These are phyloP conservation scores for Pestalotiopsis sp. DNA, from an alignment of 2,329 filamentous ascomycete genomes.

Conservation along the genomic window DNA sequence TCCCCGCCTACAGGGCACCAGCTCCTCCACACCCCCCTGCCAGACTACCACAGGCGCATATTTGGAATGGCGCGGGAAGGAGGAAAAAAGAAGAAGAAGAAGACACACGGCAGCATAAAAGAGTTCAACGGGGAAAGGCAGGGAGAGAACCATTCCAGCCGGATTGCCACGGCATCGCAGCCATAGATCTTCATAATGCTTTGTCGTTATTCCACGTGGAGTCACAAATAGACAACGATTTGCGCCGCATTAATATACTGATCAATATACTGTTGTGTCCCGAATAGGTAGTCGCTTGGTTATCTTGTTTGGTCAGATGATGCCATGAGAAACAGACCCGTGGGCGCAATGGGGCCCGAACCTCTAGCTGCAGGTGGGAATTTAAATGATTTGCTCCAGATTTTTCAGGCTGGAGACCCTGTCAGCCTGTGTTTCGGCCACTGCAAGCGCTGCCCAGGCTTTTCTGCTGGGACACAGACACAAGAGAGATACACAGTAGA, in stretches of 20 bases:
- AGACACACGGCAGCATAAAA: neutral
- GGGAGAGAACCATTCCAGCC: neutral
- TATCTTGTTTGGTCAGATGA: constrained; percentile 5
- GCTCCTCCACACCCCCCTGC: neutral
- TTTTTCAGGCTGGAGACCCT: constrained; percentile 3
- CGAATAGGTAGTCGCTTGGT: constrained; percentile 9
- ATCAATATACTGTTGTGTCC: constrained; percentile 5
- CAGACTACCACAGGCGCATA: neutral
- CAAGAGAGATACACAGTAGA: neutral
- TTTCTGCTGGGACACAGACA: neutral
- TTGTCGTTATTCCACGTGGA: neutral
- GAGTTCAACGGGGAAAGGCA: neutral
- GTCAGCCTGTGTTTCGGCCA: constrained; percentile 6
- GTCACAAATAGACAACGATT: neutral
- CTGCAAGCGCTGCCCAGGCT: neutral
- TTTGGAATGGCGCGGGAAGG: neutral
- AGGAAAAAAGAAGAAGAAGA: neutral
- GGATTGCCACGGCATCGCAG: neutral
- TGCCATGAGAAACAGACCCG: neutral
- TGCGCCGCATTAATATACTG: neutral
- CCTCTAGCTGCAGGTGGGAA: neutral
- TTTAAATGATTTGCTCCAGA: constrained; percentile 2
- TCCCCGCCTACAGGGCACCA: neutral
- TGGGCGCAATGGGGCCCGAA: neutral
- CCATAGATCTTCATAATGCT: neutral